phyloP scores from a whole-genome alignment of 2,329 filamentous ascomycete genomes.

The Cladophialophora psammophila region DNA sequence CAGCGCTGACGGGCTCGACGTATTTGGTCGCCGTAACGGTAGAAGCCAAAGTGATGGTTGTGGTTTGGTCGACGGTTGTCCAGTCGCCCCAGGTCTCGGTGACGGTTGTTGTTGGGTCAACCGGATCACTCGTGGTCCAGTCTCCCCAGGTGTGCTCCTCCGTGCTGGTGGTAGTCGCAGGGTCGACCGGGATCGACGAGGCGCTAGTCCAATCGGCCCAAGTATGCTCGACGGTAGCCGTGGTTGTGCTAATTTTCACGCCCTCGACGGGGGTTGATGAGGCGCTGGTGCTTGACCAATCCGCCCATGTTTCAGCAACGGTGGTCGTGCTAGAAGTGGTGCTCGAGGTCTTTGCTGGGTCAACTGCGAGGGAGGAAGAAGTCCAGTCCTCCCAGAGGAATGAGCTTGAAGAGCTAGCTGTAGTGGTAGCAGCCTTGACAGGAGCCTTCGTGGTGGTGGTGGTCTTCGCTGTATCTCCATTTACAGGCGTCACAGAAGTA shows the following conservation, averaged over 20 bases:
- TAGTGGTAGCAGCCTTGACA: constrained; percentile 70
- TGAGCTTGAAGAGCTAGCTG: constrained; percentile 66
- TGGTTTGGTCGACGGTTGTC: constrained; percentile 61
- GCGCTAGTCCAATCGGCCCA: constrained; percentile 34
- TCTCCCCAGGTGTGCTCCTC: constrained; percentile 24
- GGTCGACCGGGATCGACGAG: constrained; percentile 14
- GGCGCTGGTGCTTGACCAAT: constrained; percentile 66
- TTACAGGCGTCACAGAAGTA: constrained; percentile 71
- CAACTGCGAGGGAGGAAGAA: constrained; percentile 67
- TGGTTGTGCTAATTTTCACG: constrained; percentile 44
- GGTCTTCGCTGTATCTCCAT: constrained; percentile 58
- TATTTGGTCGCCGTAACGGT: constrained; percentile 72
- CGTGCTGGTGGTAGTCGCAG: constrained; percentile 46
- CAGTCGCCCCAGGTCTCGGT: constrained; percentile 52
- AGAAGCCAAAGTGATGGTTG: constrained; percentile 63
- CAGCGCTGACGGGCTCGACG: constrained; percentile 75
- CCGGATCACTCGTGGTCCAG: constrained; percentile 20
- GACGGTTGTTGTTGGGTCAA: constrained; percentile 44
- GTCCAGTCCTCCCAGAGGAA: constrained; percentile 62
- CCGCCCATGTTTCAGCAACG: constrained; percentile 70
- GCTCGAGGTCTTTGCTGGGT: constrained; percentile 50
- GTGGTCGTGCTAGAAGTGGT: constrained; percentile 67
- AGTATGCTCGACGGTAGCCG: constrained; percentile 4
- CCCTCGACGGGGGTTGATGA: constrained; percentile 61
- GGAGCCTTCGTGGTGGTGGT: constrained; percentile 60